Percentiles rank a stretch among this genome's conserved stretches.
These are phyloP conservation scores for Leptosphaerulina australis DNA, from an alignment of 2,329 filamentous ascomycete genomes.

Conservation along the genomic window DNA sequence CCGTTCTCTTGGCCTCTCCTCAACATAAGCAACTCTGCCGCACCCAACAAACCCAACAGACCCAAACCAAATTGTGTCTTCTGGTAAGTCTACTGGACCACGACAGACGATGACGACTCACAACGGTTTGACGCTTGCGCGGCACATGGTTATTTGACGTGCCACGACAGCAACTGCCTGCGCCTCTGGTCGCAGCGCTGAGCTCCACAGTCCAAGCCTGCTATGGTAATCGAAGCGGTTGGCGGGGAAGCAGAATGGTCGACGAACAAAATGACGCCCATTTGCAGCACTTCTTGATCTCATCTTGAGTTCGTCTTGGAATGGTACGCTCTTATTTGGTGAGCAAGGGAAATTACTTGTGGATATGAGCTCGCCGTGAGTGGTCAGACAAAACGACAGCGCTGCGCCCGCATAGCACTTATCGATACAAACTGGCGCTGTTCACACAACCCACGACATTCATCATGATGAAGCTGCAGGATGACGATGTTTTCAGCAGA, in stretches of 20 bases:
- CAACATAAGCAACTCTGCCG: conserved; percentile 9
- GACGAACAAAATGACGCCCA: conserved; percentile 25
- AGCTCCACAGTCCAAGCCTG: conserved; percentile 19
- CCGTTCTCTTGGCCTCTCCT: background rate
- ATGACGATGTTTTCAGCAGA: conserved; percentile 8
- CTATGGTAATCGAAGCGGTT: conserved; percentile 19
- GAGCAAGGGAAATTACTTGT: conserved; percentile 38
- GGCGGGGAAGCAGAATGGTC: conserved; percentile 18
- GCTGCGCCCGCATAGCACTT: conserved; percentile 23
- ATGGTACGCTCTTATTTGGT: conserved; percentile 29
- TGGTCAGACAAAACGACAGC: conserved; percentile 28
- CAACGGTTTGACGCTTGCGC: conserved; percentile 5
- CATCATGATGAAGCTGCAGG: conserved; percentile 5
- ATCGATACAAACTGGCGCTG: conserved; percentile 26
- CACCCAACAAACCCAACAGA: conserved; percentile 8
- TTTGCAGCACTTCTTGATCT: conserved; percentile 31
- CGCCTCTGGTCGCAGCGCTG: conserved; percentile 13
- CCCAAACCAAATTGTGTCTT: background rate
- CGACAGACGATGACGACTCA: conserved; percentile 4
- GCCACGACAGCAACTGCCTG: conserved; percentile 16
- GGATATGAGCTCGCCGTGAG: conserved; percentile 25
- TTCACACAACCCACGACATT: conserved; percentile 7
- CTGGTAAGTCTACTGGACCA: conserved; percentile 6
- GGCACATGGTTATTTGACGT: conserved; percentile 9
- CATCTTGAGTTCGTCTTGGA: conserved; percentile 26